phyloP scores from a whole-genome alignment of 306 rosid genomes.

The Fragaria ananassa region DNA sequence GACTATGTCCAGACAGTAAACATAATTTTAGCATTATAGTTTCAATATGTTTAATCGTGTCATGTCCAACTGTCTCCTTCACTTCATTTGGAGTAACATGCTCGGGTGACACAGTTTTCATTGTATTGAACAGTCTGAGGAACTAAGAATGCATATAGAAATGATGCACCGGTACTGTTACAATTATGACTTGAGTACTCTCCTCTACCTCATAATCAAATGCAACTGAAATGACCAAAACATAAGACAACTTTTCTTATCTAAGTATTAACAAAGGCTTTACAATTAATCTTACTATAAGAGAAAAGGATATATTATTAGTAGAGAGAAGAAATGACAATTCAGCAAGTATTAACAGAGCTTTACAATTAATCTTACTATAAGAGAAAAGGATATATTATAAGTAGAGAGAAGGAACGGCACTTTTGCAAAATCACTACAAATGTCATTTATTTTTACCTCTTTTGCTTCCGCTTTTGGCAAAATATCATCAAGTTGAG shows the following conservation, averaged over 20 bases:
- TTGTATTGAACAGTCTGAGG: not conserved
- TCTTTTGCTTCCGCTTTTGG: slow-evolving; percentile 11
- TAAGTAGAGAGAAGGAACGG: slow-evolving; percentile 11
- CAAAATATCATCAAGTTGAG: not conserved
- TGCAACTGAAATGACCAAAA: slow-evolving; percentile 3
- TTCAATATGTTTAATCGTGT: not conserved
- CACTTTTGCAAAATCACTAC: slow-evolving; percentile 17
- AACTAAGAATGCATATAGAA: not conserved
- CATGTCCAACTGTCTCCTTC: not conserved
- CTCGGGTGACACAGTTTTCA: not conserved
- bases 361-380: not conserved
- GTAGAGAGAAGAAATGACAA: slow-evolving; percentile 13
- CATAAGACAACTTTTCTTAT: not conserved
- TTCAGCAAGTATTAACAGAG: not conserved
- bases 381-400: not conserved
- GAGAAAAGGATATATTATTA: not conserved
- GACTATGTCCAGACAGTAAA: not conserved
- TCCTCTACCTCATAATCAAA: not conserved
- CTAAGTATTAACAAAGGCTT: not conserved
- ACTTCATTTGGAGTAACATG: not conserved
- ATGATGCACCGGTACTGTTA: not conserved
- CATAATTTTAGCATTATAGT: not conserved
- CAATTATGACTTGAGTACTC: not conserved
- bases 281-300: not conserved
- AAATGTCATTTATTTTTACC: slow-evolving; percentile 2